Evolutionary conservation across 129 eudicot genomes (phyloP).

Genomic region (Cynara cardunculus): DNA sequence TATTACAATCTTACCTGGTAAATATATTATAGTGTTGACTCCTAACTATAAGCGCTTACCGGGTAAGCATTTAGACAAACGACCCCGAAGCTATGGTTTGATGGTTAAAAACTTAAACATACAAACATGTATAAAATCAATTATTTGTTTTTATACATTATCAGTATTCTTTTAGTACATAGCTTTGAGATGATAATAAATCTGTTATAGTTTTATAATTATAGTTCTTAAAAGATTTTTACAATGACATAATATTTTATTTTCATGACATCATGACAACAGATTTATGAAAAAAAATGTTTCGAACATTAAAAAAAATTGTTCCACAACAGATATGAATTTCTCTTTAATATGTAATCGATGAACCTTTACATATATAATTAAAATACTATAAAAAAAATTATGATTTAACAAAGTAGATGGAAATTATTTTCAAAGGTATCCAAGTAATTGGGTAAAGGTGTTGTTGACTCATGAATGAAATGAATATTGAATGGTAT

Average conservation of each 20-base stretch:
- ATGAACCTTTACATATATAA: neutral
- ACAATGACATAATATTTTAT: neutral
- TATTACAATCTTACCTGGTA: too few species aligned
- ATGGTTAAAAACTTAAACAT: too few species aligned
- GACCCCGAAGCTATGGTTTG: neutral
- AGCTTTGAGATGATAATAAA: neutral
- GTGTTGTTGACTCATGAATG: constrained; percentile 22
- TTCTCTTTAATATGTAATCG: too few species aligned
- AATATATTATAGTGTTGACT: too few species aligned
- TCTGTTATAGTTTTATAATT: neutral
- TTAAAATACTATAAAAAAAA: neutral
- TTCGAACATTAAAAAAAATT: too few species aligned
- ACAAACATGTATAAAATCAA: neutral
- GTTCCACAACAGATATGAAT: too few species aligned
- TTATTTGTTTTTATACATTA: neutral
- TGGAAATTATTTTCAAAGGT: constrained; percentile 29
- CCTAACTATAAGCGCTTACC: too few species aligned
- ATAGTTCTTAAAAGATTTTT: neutral
- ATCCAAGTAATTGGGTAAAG: constrained; percentile 27
- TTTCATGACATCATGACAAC: neutral
- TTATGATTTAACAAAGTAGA: neutral
- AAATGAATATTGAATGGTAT: constrained; percentile 28
- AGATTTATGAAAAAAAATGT: too few species aligned
- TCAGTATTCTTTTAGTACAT: neutral
- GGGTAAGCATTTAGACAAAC: too few species aligned